Conservation (phyloP, 2,329 filamentous ascomycete genomes). For the Mycosphaerelloides madeirae region DNA sequence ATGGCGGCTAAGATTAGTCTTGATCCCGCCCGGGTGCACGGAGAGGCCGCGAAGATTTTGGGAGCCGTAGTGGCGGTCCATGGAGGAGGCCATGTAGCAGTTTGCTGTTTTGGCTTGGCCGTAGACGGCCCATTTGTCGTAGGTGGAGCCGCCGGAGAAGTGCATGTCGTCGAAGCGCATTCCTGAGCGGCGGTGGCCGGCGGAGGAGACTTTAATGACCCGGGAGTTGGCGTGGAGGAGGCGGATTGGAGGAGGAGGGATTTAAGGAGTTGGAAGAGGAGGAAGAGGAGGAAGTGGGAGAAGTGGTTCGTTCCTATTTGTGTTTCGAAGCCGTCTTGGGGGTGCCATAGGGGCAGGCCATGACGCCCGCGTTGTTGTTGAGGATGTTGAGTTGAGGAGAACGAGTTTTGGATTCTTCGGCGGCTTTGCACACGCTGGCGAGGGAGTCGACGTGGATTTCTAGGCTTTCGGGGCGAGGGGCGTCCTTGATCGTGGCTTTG, state of each 20-base stretch:
- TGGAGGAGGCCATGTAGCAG: slow-evolving; percentile 48
- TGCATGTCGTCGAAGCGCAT: slow-evolving; percentile 41
- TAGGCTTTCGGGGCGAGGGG: slow-evolving; percentile 19
- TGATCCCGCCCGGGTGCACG: slow-evolving; percentile 46
- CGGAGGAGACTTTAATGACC: slow-evolving; percentile 44
- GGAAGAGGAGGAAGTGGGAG: slow-evolving; percentile 51
- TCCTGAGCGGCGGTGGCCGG: slow-evolving; percentile 37
- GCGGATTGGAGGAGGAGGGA: slow-evolving; percentile 38
- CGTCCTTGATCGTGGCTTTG: slow-evolving; percentile 17
- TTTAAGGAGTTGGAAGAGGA: slow-evolving; percentile 47
- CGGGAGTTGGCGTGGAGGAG: slow-evolving; percentile 39
- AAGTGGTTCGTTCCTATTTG: slow-evolving; percentile 51
- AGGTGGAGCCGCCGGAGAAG: slow-evolving; percentile 27
- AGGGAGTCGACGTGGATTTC: slow-evolving; percentile 32
- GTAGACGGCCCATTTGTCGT: slow-evolving; percentile 41
- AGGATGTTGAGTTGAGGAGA: slow-evolving; percentile 38
- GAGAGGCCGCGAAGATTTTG: slow-evolving; percentile 42
- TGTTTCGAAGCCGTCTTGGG: slow-evolving; percentile 38
- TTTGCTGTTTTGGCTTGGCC: slow-evolving; percentile 50
- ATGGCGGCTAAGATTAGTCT: slow-evolving; percentile 20
- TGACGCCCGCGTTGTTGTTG: slow-evolving; percentile 34
- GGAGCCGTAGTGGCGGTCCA: slow-evolving; percentile 47
- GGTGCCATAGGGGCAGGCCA: slow-evolving; percentile 35
- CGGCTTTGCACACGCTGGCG: slow-evolving; percentile 31
- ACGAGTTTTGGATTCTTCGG: slow-evolving; percentile 30